A percentile compares a stretch with the other conserved stretches of the same genome.
Conservation (phyloP, 768 basidiomycete species). For the Phlebiopsis gigantea region DNA sequence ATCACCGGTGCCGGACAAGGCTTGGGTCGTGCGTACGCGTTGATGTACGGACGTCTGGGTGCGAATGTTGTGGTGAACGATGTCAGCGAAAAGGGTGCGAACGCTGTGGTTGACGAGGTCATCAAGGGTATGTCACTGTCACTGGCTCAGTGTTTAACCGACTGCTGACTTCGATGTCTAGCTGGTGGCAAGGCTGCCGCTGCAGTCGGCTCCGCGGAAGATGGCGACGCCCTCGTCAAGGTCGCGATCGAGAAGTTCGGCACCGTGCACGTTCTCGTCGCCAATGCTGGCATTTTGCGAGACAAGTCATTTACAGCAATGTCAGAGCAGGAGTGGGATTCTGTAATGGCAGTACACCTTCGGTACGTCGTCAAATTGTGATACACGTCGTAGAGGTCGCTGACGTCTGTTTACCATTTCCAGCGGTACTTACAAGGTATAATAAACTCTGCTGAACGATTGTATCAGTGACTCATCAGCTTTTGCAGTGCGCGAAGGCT, state of each 20-base stretch:
- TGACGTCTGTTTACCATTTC: slow-evolving; percentile 2
- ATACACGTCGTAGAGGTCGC: background rate
- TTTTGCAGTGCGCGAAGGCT: slow-evolving; percentile 77
- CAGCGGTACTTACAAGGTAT: slow-evolving; percentile 83
- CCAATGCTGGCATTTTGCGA: slow-evolving; percentile 91
- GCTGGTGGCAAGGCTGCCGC: slow-evolving; percentile 87
- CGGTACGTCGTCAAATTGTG: slow-evolving; percentile 29
- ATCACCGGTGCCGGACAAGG: slow-evolving; percentile 95
- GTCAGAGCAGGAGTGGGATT: slow-evolving; percentile 92
- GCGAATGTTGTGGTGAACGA: slow-evolving; percentile 98
- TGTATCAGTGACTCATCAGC: background rate
- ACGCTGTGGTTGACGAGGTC: slow-evolving; percentile 83
- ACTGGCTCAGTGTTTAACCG: background rate
- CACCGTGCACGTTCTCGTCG: slow-evolving; percentile 78
- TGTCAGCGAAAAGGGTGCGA: slow-evolving; percentile 80
- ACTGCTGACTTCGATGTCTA: slow-evolving; percentile 24
- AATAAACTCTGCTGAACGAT: background rate
- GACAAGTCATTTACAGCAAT: slow-evolving; percentile 91
- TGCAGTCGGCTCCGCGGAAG: slow-evolving; percentile 84
- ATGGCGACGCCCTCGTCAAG: slow-evolving; percentile 87
- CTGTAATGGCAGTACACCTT: slow-evolving; percentile 84
- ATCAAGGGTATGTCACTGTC: slow-evolving; percentile 49
- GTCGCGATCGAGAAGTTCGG: slow-evolving; percentile 84
- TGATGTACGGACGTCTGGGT: slow-evolving; percentile 89
- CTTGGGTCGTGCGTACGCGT: slow-evolving; percentile 86